phyloP scores from a whole-genome alignment of 306 rosid genomes.

The Cucurbita maxima region DNA sequence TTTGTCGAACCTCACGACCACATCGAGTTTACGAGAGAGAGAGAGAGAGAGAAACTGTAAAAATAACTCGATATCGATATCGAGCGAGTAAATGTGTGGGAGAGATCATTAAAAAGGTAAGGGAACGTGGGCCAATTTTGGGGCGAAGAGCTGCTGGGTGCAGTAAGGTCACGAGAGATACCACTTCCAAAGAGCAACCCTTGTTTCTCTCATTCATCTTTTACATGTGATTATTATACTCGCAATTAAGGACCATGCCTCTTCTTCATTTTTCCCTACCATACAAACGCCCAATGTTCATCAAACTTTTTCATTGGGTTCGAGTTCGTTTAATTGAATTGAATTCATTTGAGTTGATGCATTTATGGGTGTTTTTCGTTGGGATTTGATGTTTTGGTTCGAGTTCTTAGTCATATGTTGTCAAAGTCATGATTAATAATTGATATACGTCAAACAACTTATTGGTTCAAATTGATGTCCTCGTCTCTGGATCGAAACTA shows the following conservation, averaged over 20 bases:
- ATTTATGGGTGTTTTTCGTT: neutral
- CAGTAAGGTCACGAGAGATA: constrained; percentile 4
- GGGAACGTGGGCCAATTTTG: constrained; percentile 3
- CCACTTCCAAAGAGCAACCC: constrained; percentile 1
- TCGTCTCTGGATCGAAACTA: no score
- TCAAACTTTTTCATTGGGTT: neutral
- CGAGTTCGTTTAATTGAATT: neutral
- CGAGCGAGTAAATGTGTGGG: neutral
- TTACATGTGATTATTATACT: constrained; percentile 25
- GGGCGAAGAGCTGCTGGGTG: constrained; percentile 1
- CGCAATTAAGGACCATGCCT: neutral
- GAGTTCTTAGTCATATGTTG: neutral
- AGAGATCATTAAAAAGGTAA: neutral
- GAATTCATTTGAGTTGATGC: neutral
- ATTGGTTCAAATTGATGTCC: neutral
- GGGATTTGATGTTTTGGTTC: no score
- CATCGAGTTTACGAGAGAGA: no score
- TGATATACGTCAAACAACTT: no score
- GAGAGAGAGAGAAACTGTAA: neutral
- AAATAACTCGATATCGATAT: neutral
- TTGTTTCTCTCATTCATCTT: neutral
- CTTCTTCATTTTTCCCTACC: neutral
- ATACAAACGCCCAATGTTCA: neutral
- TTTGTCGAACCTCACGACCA: neutral
- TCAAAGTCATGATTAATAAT: neutral